Evolutionary conservation across 768 basidiomycete genomes (phyloP).

Genomic region (Mrakia blollopis): DNA sequence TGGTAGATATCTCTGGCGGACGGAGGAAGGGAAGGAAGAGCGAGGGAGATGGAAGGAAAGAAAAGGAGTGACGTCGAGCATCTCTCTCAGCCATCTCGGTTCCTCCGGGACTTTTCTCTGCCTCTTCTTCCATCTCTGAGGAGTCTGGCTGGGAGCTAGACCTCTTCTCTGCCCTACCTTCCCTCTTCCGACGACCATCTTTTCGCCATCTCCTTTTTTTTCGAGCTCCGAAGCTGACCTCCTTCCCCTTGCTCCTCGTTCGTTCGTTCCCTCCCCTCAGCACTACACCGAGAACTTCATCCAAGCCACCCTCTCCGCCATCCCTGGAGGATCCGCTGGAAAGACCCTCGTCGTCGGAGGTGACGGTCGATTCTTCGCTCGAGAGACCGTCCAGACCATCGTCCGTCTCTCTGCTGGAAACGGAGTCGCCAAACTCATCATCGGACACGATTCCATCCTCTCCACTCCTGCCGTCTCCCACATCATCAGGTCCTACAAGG

Average conservation of each 20-base stretch:
- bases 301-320: conserved; percentile 82
- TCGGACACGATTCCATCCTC: conserved; percentile 84
- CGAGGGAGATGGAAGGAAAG: not conserved
- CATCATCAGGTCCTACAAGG: conserved; percentile 91
- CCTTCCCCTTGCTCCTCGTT: not conserved
- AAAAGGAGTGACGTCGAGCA: conserved; percentile 1
- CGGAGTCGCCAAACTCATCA: conserved; percentile 82
- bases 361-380: conserved; percentile 86
- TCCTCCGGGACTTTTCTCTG: not conserved
- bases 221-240: not conserved
- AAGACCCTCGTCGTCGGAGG: conserved; percentile 90
- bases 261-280: conserved; percentile 47
- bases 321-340: conserved; percentile 62
- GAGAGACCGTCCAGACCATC: conserved; percentile 72
- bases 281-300: conserved; percentile 99
- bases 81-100: not conserved
- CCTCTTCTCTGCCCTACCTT: not conserved
- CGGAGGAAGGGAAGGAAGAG: not conserved
- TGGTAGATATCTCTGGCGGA: too few relatives aligned
- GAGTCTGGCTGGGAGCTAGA: not conserved
- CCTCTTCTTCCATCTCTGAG: not conserved
- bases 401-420: conserved; percentile 91
- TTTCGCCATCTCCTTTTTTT: conserved; percentile 21
- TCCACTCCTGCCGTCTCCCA: conserved; percentile 97
- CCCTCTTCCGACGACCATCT: conserved; percentile 12